Percentiles rank a stretch among this genome's conserved stretches.
phyloP scores from a whole-genome alignment of 768 basidiomycete genomes.

The Collybia sordida region DNA sequence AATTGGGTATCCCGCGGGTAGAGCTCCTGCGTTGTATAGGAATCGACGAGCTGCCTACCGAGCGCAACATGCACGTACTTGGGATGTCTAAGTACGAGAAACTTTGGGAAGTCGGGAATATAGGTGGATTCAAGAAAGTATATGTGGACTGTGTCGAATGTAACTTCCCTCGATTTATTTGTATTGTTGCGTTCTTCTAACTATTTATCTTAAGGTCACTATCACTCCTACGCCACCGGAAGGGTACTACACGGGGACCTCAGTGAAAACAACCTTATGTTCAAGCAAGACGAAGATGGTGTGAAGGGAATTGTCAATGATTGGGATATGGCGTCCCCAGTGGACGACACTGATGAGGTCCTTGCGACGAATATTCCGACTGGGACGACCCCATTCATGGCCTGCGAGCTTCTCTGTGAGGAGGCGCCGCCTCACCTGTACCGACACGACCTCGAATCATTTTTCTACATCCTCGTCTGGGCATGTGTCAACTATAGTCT shows the following conservation, averaged over 20 bases:
- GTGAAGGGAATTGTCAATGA: slow-evolving; percentile 25
- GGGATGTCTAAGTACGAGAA: slow-evolving; percentile 17
- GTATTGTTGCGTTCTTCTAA: background rate
- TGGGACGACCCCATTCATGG: slow-evolving; percentile 29
- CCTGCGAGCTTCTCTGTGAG: slow-evolving; percentile 20
- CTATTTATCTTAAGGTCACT: slow-evolving; percentile 17
- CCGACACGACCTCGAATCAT: slow-evolving; percentile 24
- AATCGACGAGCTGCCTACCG: background rate
- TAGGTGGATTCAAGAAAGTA: slow-evolving; percentile 23
- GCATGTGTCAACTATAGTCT: slow-evolving; percentile 18
- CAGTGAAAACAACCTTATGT: slow-evolving; percentile 30
- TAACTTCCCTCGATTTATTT: slow-evolving; percentile 11
- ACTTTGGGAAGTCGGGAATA: slow-evolving; percentile 17
- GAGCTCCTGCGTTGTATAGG: slow-evolving; percentile 5
- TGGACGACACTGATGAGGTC: slow-evolving; percentile 7
- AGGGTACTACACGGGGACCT: slow-evolving; percentile 30
- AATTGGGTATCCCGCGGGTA: slow-evolving; percentile 4
- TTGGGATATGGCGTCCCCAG: slow-evolving; percentile 21
- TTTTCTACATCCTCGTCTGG: slow-evolving; percentile 25
- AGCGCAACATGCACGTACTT: slow-evolving; percentile 17
- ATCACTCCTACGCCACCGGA: slow-evolving; percentile 16
- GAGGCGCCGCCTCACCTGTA: slow-evolving; percentile 9
- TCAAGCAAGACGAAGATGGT: slow-evolving; percentile 2
- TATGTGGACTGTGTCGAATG: slow-evolving; percentile 30
- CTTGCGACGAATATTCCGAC: slow-evolving; percentile 15